Conservation (phyloP, 148 eudicot genomes). For the Heliosperma pusillum region DNA sequence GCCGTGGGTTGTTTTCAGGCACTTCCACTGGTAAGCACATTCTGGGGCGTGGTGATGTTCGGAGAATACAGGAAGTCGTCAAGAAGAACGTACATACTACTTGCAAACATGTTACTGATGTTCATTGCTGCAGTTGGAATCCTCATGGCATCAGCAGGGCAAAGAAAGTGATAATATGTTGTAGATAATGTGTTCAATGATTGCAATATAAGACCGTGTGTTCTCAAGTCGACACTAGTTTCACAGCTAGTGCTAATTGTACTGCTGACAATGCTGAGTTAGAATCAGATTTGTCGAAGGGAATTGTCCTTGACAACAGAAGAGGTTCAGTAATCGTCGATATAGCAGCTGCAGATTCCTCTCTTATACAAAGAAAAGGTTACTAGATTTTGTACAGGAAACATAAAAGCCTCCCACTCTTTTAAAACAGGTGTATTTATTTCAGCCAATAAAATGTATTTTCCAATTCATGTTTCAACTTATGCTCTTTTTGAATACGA, state of each 20-base stretch:
- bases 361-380: no score
- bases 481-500: no score
- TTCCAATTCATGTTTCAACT: no score
- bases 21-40: constrained; percentile 82
- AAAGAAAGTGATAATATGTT: constrained; percentile 33
- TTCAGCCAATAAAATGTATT: no score
- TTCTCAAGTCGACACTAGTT: background rate
- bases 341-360: background rate
- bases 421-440: no score
- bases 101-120: constrained; percentile 60
- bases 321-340: background rate
- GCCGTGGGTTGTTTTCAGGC: constrained; percentile 39
- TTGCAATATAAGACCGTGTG: background rate
- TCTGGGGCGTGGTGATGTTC: constrained; percentile 74
- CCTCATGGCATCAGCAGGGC: constrained; percentile 76
- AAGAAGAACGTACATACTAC: constrained; percentile 48
- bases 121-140: constrained; percentile 68
- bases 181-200: background rate
- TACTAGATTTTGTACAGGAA: background rate
- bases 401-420: no score
- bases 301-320: background rate
- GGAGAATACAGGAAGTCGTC: constrained; percentile 88
- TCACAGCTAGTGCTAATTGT: background rate
- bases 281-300: background rate
- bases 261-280: background rate